Evolutionary conservation across 306 rosid species (phyloP).

Genomic region (Prosopis cineraria): DNA sequence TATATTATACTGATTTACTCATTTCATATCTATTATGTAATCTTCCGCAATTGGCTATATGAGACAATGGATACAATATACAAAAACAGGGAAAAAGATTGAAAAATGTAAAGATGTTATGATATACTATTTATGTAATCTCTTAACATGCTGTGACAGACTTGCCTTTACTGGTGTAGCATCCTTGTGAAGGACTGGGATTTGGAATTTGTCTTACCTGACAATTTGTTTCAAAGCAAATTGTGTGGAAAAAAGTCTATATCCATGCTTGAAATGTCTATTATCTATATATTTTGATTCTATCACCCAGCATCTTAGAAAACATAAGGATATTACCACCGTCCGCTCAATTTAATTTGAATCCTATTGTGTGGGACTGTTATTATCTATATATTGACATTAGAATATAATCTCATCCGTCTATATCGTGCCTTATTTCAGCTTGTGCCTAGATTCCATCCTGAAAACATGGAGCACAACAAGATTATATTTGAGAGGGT

Average conservation of each 20-base stretch:
- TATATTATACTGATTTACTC: not conserved
- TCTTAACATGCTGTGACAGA: not conserved
- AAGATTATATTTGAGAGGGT: constrained; percentile 60
- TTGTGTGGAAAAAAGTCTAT: not conserved
- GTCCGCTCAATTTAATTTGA: too few relatives aligned
- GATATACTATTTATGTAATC: not conserved
- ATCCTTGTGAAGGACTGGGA: not conserved
- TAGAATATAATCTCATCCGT: not conserved
- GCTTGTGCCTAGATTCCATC: constrained; percentile 55
- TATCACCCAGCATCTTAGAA: too few relatives aligned
- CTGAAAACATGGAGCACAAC: constrained; percentile 66
- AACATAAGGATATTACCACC: too few relatives aligned
- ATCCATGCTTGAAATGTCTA: not conserved
- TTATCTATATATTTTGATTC: too few relatives aligned
- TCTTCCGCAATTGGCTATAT: not conserved
- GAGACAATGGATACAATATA: not conserved
- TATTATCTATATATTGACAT: too few relatives aligned
- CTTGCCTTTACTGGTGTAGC: not conserved
- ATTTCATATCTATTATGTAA: not conserved
- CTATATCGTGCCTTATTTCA: constrained; percentile 2
- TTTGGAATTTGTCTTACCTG: not conserved
- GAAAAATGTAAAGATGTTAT: not conserved
- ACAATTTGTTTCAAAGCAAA: not conserved
- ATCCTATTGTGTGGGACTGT: too few relatives aligned
- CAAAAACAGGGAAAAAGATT: not conserved